Percentiles rank a stretch among this genome's conserved stretches.
phyloP scores from a whole-genome alignment of 176 grass and related monocot species.

The Phyllostachys edulis region DNA sequence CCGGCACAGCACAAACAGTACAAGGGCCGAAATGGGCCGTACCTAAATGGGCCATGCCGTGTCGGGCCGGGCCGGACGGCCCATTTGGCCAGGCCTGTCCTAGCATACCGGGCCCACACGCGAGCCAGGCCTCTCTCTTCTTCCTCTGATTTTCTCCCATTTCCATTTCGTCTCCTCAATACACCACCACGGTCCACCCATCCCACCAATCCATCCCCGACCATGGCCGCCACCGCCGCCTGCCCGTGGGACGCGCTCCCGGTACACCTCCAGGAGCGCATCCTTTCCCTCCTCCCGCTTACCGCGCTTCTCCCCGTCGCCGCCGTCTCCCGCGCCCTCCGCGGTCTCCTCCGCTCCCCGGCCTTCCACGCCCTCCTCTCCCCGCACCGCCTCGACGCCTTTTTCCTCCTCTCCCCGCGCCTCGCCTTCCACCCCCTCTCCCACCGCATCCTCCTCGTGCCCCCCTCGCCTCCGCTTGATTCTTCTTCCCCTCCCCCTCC shows the following conservation, averaged over 20 bases:
- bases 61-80: too few species aligned
- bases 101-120: too few species aligned
- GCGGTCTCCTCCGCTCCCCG: constrained; percentile 35
- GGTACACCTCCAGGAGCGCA: constrained; percentile 34
- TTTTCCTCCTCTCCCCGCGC: constrained; percentile 19
- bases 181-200: too few species aligned
- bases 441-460: background rate
- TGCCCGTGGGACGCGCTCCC: constrained; percentile 49
- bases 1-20: too few species aligned
- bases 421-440: constrained; percentile 39
- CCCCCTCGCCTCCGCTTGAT: background rate
- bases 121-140: too few species aligned
- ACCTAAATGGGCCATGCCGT: too few species aligned
- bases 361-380: constrained; percentile 47
- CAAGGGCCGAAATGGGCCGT: too few species aligned
- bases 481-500: background rate
- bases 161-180: too few species aligned
- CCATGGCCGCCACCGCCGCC: background rate
- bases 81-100: too few species aligned
- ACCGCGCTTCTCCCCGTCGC: constrained; percentile 39
- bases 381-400: constrained; percentile 42
- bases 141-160: too few species aligned
- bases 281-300: constrained; percentile 53
- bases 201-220: too few species aligned
- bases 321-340: constrained; percentile 42